Evolutionary conservation across 768 basidiomycete species (phyloP), one percentile per base, ranked within the genome.

Genomic region (Lactifluus echinatus): DNA sequence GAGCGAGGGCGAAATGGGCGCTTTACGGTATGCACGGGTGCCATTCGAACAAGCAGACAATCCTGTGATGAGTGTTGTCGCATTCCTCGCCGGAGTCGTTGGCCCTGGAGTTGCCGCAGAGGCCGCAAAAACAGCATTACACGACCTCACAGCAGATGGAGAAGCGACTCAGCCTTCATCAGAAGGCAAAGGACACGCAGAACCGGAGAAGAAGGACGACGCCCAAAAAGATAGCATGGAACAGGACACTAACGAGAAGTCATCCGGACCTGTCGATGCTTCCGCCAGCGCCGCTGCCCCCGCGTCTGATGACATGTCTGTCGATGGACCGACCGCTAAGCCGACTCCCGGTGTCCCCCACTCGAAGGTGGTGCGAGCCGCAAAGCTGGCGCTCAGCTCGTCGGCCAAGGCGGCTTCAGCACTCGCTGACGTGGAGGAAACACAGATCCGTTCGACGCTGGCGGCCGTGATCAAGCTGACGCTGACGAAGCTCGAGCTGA

Each of bases 11-110:
- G 82, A 84, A 21, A 79, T 85, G 73, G 91, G 91, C 8, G 75
- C 85, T 1, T 72, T 94, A 43, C 73, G 86, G 54, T 92, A 84
- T 53, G 83, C 84, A 0, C 73, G 87, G 15, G 78, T 96, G 53
- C 95, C 95, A 0, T 96, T 97, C 68, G 88, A 93, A 64, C 89
- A 93, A 68, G 83, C 89, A 4, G 96, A 99, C 66, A 98, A 98
- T 67, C 96, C 96, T 0, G 92, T 99, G 17, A 93, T 99, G 93
- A 92, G 89, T 69, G 96, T 98, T 23, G 94, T 98, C 19, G 93
- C 96, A 2, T 98, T 97, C 75, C 76, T 99, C 23, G 93, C 96
- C 8, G 89, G 91, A 6, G 93, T 94, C 10, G 87, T 98, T 7
- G 84, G 83, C 10, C 92, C 93, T 0, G 85, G 85, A 0, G 87